A percentile compares a stretch with the other conserved stretches of the same genome.
phyloP scores from a whole-genome alignment of 805 yeast species.

The Candida ovalis region DNA sequence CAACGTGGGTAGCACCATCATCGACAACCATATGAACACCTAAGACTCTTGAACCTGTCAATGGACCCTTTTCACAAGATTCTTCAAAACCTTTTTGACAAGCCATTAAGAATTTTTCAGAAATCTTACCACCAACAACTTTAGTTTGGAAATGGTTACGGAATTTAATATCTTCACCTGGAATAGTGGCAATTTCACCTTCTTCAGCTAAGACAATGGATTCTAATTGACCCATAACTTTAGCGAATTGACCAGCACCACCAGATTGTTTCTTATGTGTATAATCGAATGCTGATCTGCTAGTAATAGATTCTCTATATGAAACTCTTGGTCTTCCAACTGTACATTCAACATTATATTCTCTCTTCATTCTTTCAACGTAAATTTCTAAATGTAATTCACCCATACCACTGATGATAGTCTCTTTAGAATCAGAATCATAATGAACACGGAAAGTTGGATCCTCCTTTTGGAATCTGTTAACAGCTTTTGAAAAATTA shows the following conservation, averaged over 20 bases:
- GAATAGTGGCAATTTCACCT: slow-evolving; percentile 27
- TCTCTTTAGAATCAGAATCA: slow-evolving; percentile 90
- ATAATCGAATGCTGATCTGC: slow-evolving; percentile 76
- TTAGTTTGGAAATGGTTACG: slow-evolving; percentile 78
- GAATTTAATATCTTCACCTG: slow-evolving; percentile 30
- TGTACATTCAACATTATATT: slow-evolving; percentile 89
- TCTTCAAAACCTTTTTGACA: slow-evolving; percentile 96
- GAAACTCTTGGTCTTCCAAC: slow-evolving; percentile 99
- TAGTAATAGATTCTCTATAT: slow-evolving; percentile 86
- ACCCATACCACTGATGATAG: slow-evolving; percentile 96
- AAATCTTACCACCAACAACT: slow-evolving; percentile 94
- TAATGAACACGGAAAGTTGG: slow-evolving; percentile 94
- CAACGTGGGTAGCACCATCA: slow-evolving; percentile 97
- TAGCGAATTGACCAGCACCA: slow-evolving; percentile 99
- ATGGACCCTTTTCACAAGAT: slow-evolving; percentile 92
- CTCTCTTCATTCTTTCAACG: slow-evolving; percentile 97
- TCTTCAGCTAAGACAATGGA: slow-evolving; percentile 51
- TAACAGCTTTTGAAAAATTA: slow-evolving; percentile 94
- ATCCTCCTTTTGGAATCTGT: slow-evolving; percentile 97
- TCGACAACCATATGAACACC: slow-evolving; percentile 91
- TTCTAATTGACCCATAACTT: slow-evolving; percentile 80
- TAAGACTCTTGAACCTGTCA: slow-evolving; percentile 88
- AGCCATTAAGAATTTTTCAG: slow-evolving; percentile 90
- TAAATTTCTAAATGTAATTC: slow-evolving; percentile 96
- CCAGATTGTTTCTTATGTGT: slow-evolving; percentile 98